phyloP scores from a whole-genome alignment of 179 eudicot genomes.

The Spinacia oleracea region DNA sequence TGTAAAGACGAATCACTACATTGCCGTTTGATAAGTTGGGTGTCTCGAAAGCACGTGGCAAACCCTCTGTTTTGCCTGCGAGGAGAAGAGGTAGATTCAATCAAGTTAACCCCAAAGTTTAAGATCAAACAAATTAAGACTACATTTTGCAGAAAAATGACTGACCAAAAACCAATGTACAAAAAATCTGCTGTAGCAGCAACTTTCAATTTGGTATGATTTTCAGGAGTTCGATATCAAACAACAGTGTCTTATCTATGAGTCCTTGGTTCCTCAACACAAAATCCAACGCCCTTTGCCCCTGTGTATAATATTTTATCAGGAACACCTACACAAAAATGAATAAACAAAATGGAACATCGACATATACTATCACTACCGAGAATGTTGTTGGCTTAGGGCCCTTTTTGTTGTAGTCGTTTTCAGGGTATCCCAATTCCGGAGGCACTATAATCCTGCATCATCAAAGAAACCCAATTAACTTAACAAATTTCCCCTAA shows the following conservation, averaged over 20 bases:
- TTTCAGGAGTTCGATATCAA: constrained; percentile 94
- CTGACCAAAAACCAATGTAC: not conserved
- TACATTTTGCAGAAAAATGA: not conserved
- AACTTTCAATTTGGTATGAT: constrained; percentile 54
- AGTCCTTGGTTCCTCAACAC: constrained; percentile 91
- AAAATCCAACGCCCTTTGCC: constrained; percentile 92
- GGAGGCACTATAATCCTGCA: constrained; percentile 97
- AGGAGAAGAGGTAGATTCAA: not conserved
- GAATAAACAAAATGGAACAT: constrained; percentile 10
- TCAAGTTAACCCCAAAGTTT: not conserved
- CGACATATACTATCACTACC: constrained; percentile 40
- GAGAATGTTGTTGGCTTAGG: constrained; percentile 96
- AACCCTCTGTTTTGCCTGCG: not conserved
- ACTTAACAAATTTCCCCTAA: not conserved
- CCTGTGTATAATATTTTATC: constrained; percentile 44
- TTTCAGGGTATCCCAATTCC: constrained; percentile 88
- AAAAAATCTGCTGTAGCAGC: not conserved
- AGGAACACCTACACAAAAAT: not conserved
- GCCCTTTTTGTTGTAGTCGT: constrained; percentile 80
- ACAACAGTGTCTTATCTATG: constrained; percentile 91
- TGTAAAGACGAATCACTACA: no score
- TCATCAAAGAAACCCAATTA: constrained; percentile 6
- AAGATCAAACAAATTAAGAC: not conserved
- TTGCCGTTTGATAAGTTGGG: not conserved
- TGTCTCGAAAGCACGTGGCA: not conserved